These are phyloP conservation scores for Favolaschia claudopus DNA, from an alignment of 768 basidiomycete genomes.

Conservation along the genomic window DNA sequence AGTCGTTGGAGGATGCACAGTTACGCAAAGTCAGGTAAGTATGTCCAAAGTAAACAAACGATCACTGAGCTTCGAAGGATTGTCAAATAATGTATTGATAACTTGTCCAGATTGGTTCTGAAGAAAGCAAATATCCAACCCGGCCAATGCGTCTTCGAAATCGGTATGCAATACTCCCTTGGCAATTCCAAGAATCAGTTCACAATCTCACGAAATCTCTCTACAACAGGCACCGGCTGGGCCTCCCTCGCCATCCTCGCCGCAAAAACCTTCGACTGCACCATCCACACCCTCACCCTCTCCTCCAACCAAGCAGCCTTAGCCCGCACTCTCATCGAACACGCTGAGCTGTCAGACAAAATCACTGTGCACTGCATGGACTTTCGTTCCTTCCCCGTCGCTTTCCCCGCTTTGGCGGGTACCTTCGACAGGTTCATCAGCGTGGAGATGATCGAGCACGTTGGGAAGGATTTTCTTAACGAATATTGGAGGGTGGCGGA, in stretches of 20 bases:
- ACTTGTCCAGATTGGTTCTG: slow-evolving; percentile 43
- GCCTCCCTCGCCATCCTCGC: slow-evolving; percentile 58
- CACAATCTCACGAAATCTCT: background rate
- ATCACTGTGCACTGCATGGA: slow-evolving; percentile 62
- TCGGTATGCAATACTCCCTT: slow-evolving; percentile 25
- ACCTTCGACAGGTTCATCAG: slow-evolving; percentile 61
- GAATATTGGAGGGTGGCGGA: slow-evolving; percentile 58
- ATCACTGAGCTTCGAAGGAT: no score
- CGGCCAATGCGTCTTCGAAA: slow-evolving; percentile 60
- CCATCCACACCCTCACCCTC: slow-evolving; percentile 61
- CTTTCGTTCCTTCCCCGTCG: no score
- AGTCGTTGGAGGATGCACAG: slow-evolving; percentile 30
- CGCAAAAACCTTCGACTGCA: slow-evolving; percentile 50
- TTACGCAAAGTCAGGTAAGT: slow-evolving; percentile 28
- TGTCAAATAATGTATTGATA: background rate
- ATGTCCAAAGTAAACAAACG: no score
- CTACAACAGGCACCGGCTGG: slow-evolving; percentile 65
- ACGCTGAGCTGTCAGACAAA: slow-evolving; percentile 44
- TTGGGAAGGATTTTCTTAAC: slow-evolving; percentile 57
- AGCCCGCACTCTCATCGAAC: slow-evolving; percentile 50
- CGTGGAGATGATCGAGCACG: slow-evolving; percentile 67
- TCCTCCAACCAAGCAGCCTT: slow-evolving; percentile 57
- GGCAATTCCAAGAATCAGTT: background rate
- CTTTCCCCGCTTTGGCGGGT: slow-evolving; percentile 53
- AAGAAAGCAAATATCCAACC: slow-evolving; percentile 55